Percentiles rank a stretch among this genome's conserved stretches.
Conservation (phyloP, 352 stramenopile genomes). For the Phytophthora litchii region DNA sequence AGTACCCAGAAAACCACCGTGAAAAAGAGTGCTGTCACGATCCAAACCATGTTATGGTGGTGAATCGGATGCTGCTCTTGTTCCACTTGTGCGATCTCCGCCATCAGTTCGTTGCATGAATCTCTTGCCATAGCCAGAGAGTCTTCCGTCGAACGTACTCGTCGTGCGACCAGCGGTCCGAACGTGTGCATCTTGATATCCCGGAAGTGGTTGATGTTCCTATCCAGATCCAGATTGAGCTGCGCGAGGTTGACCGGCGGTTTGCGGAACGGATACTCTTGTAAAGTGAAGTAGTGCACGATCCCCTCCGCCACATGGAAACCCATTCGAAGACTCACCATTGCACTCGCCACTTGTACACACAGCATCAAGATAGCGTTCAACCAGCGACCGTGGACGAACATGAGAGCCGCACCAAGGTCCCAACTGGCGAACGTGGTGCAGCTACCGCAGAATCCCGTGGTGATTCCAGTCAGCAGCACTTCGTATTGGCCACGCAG, state of each 20-base stretch:
- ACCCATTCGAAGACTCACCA: constrained; percentile 48
- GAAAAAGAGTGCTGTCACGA: constrained; percentile 21
- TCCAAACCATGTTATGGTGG: constrained; percentile 40
- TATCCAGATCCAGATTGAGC: constrained; percentile 61
- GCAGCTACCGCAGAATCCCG: constrained; percentile 73
- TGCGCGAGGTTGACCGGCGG: constrained; percentile 49
- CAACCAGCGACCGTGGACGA: constrained; percentile 53
- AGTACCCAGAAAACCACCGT: constrained; percentile 53
- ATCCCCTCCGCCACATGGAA: constrained; percentile 51
- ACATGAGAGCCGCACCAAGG: constrained; percentile 50
- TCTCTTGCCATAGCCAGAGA: constrained; percentile 44
- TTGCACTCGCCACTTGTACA: constrained; percentile 53
- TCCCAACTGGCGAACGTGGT: constrained; percentile 76
- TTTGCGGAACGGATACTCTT: constrained; percentile 56
- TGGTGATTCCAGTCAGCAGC: constrained; percentile 59
- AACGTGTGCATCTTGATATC: constrained; percentile 54
- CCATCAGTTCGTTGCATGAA: constrained; percentile 47
- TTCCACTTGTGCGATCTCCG: constrained; percentile 55
- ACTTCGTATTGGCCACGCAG: constrained; percentile 52
- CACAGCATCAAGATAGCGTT: constrained; percentile 54
- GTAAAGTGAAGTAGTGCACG: constrained; percentile 46
- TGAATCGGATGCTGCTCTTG: constrained; percentile 46
- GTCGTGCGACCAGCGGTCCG: constrained; percentile 46
- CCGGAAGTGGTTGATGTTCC: constrained; percentile 48
- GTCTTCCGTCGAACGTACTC: constrained; percentile 51